A percentile compares a stretch with the other conserved stretches of the same genome.
phyloP scores from a whole-genome alignment of 1,284 basidiomycete species.

The Trichosporon inkin region DNA sequence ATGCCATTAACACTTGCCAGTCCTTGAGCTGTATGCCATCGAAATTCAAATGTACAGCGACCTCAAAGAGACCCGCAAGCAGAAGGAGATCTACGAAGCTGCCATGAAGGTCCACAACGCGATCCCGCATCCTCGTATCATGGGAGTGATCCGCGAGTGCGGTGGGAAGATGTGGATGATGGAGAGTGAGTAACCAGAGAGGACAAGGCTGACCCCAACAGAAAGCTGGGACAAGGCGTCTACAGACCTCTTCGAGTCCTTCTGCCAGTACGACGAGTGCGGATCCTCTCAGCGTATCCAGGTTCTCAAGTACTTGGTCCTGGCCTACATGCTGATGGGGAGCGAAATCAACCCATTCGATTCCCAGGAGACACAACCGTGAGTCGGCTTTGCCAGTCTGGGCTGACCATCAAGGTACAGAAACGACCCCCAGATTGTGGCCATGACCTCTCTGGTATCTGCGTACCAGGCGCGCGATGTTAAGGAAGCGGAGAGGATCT shows the following conservation, averaged over 20 bases:
- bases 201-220: constrained; percentile 39
- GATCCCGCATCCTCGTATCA: constrained; percentile 95
- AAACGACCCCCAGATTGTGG: constrained; percentile 90
- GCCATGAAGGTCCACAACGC: constrained; percentile 89
- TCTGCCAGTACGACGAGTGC: constrained; percentile 97
- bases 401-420: constrained; percentile 67
- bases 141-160: constrained; percentile 98
- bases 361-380: constrained; percentile 98
- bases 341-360: constrained; percentile 99
- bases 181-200: constrained; percentile 64
- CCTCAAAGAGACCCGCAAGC: constrained; percentile 87
- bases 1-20: constrained; percentile 19
- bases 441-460: constrained; percentile 94
- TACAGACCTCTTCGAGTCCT: constrained; percentile 97
- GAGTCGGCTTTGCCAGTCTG: constrained; percentile 28
- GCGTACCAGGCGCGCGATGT: constrained; percentile 96
- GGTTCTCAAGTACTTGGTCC: constrained; percentile 95
- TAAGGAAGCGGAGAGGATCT: constrained; percentile 89
- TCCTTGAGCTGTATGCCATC: constrained; percentile 96
- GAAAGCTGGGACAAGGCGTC: constrained; percentile 95
- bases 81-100: constrained; percentile 98
- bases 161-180: constrained; percentile 99
- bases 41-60: constrained; percentile 99
- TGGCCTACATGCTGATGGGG: constrained; percentile 97
- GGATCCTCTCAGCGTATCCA: constrained; percentile 94